phyloP scores from a whole-genome alignment of 345 rosid genomes.

The Hevea brasiliensis region DNA sequence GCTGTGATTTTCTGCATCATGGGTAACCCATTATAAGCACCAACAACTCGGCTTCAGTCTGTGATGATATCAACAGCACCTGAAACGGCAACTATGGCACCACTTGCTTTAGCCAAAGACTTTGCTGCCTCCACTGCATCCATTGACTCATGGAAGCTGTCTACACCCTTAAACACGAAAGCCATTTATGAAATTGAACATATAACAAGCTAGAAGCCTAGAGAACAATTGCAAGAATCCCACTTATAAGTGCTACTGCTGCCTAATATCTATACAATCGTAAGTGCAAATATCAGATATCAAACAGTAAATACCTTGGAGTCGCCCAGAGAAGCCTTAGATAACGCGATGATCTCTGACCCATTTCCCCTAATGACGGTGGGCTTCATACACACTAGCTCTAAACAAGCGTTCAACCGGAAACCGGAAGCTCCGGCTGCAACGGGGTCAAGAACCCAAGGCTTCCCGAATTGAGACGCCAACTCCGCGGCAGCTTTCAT shows the following conservation, averaged over 20 bases:
- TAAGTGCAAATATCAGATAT: neutral
- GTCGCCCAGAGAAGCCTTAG: slow-evolving; percentile 51
- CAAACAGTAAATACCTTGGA: slow-evolving; percentile 48
- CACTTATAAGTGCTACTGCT: too few species aligned
- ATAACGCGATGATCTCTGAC: slow-evolving; percentile 76
- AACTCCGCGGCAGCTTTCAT: slow-evolving; percentile 67
- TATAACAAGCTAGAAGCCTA: too few species aligned
- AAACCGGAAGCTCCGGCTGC: slow-evolving; percentile 77
- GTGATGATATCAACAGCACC: slow-evolving; percentile 78
- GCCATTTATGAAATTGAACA: slow-evolving; percentile 3
- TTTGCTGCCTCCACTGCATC: slow-evolving; percentile 88
- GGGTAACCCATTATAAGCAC: slow-evolving; percentile 71
- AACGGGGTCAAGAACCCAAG: slow-evolving; percentile 92
- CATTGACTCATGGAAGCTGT: slow-evolving; percentile 70
- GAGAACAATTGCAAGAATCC: neutral
- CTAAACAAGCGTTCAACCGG: slow-evolving; percentile 73
- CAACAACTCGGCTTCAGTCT: slow-evolving; percentile 58
- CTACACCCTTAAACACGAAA: slow-evolving; percentile 54
- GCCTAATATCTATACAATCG: too few species aligned
- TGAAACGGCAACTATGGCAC: slow-evolving; percentile 69
- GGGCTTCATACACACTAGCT: slow-evolving; percentile 63
- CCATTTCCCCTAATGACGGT: slow-evolving; percentile 81
- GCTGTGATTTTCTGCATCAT: slow-evolving; percentile 92
- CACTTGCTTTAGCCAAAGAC: slow-evolving; percentile 58
- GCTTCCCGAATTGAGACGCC: slow-evolving; percentile 48